phyloP scores from a whole-genome alignment of 768 basidiomycete species.

The Tricholoma matsutake region DNA sequence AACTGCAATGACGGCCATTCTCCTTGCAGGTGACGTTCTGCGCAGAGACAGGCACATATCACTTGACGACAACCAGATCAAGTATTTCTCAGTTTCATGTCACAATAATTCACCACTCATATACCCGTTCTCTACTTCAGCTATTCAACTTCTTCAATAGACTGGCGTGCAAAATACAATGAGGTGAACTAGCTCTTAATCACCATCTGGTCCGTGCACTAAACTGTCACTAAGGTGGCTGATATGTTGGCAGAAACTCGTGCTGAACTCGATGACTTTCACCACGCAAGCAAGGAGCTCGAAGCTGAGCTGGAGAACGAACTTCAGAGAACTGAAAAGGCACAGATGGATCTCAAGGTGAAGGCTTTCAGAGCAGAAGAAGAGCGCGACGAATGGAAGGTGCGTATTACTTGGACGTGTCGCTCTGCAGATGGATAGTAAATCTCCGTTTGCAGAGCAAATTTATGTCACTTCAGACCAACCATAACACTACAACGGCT shows the following conservation, averaged over 20 bases:
- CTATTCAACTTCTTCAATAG: conserved; percentile 51
- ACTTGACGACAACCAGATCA: conserved; percentile 63
- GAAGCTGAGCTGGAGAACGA: conserved; percentile 93
- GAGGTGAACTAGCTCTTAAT: conserved; percentile 40
- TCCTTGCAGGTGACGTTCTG: conserved; percentile 56
- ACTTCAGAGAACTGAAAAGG: conserved; percentile 81
- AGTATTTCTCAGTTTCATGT: conserved; percentile 35
- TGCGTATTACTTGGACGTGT: conserved; percentile 30
- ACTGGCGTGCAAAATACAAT: conserved; percentile 79
- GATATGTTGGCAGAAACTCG: conserved; percentile 85
- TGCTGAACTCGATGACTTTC: conserved; percentile 84
- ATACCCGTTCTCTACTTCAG: conserved; percentile 31
- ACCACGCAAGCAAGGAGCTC: conserved; percentile 83
- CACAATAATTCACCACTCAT: conserved; percentile 14
- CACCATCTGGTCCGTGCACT: conserved; percentile 1
- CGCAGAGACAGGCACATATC: conserved; percentile 59
- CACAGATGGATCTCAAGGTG: conserved; percentile 74
- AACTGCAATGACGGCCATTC: conserved; percentile 57
- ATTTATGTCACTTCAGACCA: conserved; percentile 86
- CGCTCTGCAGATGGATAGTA: conserved; percentile 4
- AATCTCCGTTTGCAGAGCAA: conserved; percentile 48
- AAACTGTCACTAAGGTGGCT: conserved; percentile 44
- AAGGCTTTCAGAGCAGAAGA: conserved; percentile 67
- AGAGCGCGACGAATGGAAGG: conserved; percentile 94
- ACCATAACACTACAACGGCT: conserved; percentile 84